Conservation (phyloP, 208 protist genomes). For the Acanthamoeba triangularis region DNA sequence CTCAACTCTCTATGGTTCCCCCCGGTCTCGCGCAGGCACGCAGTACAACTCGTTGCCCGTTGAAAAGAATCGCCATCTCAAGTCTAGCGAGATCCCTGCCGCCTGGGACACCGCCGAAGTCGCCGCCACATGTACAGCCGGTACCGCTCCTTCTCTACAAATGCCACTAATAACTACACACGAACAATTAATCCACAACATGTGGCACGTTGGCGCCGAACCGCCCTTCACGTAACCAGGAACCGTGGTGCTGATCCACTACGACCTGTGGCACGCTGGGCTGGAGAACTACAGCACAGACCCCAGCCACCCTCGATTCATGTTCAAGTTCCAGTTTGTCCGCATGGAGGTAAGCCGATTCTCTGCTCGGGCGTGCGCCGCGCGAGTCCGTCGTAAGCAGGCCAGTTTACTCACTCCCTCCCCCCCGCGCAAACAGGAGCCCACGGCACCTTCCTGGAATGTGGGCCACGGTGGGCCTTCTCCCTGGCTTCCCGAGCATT, state of each 20-base stretch:
- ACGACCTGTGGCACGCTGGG: constrained; percentile 69
- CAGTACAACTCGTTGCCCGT: not conserved
- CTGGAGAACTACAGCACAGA: constrained; percentile 41
- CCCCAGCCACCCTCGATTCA: not conserved
- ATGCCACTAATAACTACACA: too few relatives aligned
- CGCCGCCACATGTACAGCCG: not conserved
- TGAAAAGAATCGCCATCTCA: not conserved
- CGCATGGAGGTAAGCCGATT: not conserved
- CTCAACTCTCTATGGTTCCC: not conserved
- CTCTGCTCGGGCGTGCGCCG: not conserved
- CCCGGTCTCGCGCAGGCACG: not conserved
- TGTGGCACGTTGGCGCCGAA: too few relatives aligned
- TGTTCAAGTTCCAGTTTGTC: constrained; percentile 77
- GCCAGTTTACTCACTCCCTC: too few relatives aligned
- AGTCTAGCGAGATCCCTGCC: not conserved
- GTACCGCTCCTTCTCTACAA: not conserved
- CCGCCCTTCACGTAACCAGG: not conserved
- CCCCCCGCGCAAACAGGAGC: not conserved
- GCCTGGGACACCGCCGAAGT: not conserved
- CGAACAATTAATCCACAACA: too few relatives aligned
- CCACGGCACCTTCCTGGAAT: not conserved
- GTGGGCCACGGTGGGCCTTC: not conserved
- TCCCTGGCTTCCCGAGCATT: constrained; percentile 41
- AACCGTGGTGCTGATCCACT: constrained; percentile 69
- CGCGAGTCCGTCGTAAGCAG: not conserved